Conservation (phyloP, 2,329 filamentous ascomycete species). For the Colletotrichum lentis region DNA sequence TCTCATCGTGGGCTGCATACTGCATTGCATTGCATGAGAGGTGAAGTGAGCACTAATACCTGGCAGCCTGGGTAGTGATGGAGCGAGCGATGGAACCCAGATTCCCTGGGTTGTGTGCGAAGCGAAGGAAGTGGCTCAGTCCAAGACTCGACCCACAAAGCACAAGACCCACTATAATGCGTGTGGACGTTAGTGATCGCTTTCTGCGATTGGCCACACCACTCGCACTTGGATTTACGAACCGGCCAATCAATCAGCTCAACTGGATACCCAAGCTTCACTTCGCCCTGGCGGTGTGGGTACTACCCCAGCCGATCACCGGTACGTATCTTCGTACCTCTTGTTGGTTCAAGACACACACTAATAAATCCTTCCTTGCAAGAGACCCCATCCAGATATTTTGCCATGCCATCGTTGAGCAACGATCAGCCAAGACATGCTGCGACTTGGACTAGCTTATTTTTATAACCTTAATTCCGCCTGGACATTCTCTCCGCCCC, state of each 20-base stretch:
- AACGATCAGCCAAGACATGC: neutral
- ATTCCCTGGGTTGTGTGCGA: neutral
- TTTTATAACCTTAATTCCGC: too few relatives aligned
- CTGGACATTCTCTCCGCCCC: too few relatives aligned
- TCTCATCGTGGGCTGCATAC: conserved; percentile 7
- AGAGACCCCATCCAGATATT: neutral
- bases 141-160: neutral
- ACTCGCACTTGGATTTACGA: neutral
- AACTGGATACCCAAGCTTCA: neutral
- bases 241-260: neutral
- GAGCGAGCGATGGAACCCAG: neutral
- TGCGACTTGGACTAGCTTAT: neutral
- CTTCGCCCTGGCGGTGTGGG: neutral
- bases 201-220: neutral
- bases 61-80: too few relatives aligned
- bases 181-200: neutral
- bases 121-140: conserved; percentile 10
- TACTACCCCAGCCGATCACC: too few relatives aligned
- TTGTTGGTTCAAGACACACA: neutral
- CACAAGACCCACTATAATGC: neutral
- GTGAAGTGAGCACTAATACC: neutral
- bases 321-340: neutral
- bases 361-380: neutral
- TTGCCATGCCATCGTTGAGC: neutral
- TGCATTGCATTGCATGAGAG: too few relatives aligned